Conservation (phyloP, 2,329 filamentous ascomycete species). For the Aspergillus brunneoviolaceus region DNA sequence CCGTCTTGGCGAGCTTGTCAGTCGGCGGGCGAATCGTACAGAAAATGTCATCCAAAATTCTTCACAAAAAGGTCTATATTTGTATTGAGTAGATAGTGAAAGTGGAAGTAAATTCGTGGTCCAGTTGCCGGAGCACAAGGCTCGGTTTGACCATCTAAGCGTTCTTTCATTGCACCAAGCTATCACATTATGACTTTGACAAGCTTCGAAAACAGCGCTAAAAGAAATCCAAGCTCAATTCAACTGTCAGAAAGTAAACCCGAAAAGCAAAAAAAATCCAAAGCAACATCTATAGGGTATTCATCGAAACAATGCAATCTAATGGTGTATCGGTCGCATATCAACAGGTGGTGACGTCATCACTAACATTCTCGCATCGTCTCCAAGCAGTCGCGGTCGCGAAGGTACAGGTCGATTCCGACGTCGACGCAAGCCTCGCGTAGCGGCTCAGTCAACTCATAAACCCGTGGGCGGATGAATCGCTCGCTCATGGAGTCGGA, state of each 20-base stretch:
- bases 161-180: no score
- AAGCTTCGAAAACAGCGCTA: no score
- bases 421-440: constrained; percentile 21
- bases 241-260: no score
- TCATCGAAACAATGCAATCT: not conserved
- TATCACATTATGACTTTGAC: no score
- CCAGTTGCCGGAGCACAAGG: no score
- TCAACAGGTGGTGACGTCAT: not conserved
- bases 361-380: constrained; percentile 12
- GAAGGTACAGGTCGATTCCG: constrained; percentile 24
- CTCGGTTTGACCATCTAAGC: not conserved
- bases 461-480: constrained; percentile 25
- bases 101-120: no score
- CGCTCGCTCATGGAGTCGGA: constrained; percentile 6
- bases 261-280: not conserved
- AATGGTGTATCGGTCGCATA: not conserved
- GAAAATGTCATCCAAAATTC: no score
- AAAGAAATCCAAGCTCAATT: no score
- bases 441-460: constrained; percentile 25
- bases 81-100: no score
- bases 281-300: not conserved
- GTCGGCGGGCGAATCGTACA: no score
- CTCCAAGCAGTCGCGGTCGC: constrained; percentile 25
- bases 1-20: not conserved
- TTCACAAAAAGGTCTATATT: no score